Percentiles rank a stretch among this genome's conserved stretches.
These are phyloP conservation scores for Russula olivacea DNA, from an alignment of 768 basidiomycete species.

Conservation along the genomic window DNA sequence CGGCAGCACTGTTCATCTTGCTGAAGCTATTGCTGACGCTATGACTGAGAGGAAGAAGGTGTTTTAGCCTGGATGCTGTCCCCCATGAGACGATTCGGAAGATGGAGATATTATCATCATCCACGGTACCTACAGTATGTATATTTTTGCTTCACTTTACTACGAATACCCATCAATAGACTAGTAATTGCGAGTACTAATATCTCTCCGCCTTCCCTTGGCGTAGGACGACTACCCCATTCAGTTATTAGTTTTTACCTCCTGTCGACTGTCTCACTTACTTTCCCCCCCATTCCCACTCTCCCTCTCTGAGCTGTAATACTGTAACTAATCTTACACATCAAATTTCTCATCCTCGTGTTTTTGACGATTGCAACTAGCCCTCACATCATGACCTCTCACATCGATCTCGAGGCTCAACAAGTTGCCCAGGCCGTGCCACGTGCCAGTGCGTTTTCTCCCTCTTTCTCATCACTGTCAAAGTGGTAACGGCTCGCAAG, in stretches of 20 bases:
- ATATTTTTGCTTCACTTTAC: background rate
- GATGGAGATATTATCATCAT: background rate
- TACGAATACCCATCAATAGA: background rate
- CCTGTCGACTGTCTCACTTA: too few species aligned
- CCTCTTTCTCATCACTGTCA: background rate
- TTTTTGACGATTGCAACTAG: too few species aligned
- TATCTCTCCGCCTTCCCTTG: too few species aligned
- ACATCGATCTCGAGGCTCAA: background rate
- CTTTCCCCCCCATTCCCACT: too few species aligned
- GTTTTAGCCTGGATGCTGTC: conserved; percentile 2
- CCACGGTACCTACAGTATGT: background rate
- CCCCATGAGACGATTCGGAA: conserved; percentile 18
- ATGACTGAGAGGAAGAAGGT: background rate
- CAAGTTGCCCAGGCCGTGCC: background rate
- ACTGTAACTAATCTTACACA: too few species aligned
- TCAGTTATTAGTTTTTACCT: too few species aligned
- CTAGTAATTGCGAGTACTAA: background rate
- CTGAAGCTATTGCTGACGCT: too few species aligned
- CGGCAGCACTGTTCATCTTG: conserved; percentile 14
- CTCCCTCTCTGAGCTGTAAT: too few species aligned
- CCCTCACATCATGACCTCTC: too few species aligned
- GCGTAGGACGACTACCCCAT: too few species aligned
- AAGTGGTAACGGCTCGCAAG: background rate
- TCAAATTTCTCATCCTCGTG: too few species aligned
- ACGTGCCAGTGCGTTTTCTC: background rate